Base-by-base conservation (phyloP, 352 stramenopile genomes). In the Globisporangium spinosum region DNA sequence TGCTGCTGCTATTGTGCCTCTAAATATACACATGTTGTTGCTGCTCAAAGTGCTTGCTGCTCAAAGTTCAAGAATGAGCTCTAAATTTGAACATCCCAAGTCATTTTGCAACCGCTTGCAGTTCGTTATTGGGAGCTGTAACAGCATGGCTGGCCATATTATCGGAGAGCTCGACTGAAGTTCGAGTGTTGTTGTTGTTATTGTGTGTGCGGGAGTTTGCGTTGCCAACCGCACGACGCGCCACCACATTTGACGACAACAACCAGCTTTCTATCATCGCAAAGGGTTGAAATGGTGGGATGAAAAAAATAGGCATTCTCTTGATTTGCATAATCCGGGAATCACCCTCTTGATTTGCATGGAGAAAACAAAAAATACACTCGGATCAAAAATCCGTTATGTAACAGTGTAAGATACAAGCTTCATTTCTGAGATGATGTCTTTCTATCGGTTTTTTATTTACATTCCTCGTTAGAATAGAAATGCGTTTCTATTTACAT, bases 181-280 rank as follows among this genome's bases (percentile, higher is more conserved):
- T 13, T 43, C 10, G 12, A 43, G 35, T 43, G 17, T 17, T 43
- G 12, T 43, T 20, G 51, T 10, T 55, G 40, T 13, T 34, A 3
- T 3, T n/a, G 15, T 17, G 17, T n/a, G 51, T 35, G 51, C 10
- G 22, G 22, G 23, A 15, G 49, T 17, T 58, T 22, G 51, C 20
- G 23, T 12, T 58, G 51, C 12, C 51, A n/a, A 34, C 6, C 5
- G 54, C 27, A 40, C 54, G 53, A 58, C 15, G 9, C 27, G 25
- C 54, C 53, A 40, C 54, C 54, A 32, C 54, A 40, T 32, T 54
- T 27, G 47, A 54, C 47, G n/a, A 54, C 47, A 54, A 54, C 20
- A 13, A 10, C 12, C 5, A n/a, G 40, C 40, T 47, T 47, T 47
- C 15, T n/a, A 13, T 43, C 9, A 23, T 25, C 6, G 47, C 6